Conservation (phyloP, 352 stramenopile genomes). For the Elongisporangium undulatum region DNA sequence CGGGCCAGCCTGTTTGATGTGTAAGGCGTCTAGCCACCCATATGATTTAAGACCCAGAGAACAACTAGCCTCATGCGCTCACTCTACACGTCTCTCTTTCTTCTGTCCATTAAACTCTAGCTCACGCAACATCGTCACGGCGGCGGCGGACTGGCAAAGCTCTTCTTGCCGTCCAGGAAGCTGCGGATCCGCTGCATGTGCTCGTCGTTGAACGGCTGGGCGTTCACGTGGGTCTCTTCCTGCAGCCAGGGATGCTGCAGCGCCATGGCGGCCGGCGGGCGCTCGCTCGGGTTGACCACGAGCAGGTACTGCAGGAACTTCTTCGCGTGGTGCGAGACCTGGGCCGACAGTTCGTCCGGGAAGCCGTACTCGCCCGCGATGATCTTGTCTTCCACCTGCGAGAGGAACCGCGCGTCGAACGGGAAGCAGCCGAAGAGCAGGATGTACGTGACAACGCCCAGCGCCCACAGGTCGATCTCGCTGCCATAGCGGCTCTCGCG, state of each 20-base stretch:
- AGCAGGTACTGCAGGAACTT: conserved; percentile 83
- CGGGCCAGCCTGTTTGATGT: conserved; percentile 4
- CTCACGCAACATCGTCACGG: neutral
- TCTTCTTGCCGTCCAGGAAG: conserved; percentile 47
- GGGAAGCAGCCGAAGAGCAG: conserved; percentile 69
- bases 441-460: conserved; percentile 72
- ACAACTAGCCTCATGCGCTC: neutral
- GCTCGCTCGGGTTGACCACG: conserved; percentile 46
- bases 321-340: conserved; percentile 55
- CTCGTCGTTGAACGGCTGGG: conserved; percentile 26
- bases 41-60: neutral
- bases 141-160: conserved; percentile 10
- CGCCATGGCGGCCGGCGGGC: conserved; percentile 53
- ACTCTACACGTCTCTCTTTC: no score
- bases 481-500: conserved; percentile 46
- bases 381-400: conserved; percentile 84
- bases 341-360: conserved; percentile 38
- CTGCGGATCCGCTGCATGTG: conserved; percentile 43
- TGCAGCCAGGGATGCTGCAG: conserved; percentile 75
- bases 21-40: neutral
- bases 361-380: conserved; percentile 52
- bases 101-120: neutral
- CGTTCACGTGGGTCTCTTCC: conserved; percentile 20
- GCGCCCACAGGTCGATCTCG: conserved; percentile 74
- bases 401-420: conserved; percentile 80